Evolutionary conservation across 2,329 filamentous ascomycete genomes (phyloP), one percentile per base, ranked within the genome.

Genomic region (Xylariales sp.): DNA sequence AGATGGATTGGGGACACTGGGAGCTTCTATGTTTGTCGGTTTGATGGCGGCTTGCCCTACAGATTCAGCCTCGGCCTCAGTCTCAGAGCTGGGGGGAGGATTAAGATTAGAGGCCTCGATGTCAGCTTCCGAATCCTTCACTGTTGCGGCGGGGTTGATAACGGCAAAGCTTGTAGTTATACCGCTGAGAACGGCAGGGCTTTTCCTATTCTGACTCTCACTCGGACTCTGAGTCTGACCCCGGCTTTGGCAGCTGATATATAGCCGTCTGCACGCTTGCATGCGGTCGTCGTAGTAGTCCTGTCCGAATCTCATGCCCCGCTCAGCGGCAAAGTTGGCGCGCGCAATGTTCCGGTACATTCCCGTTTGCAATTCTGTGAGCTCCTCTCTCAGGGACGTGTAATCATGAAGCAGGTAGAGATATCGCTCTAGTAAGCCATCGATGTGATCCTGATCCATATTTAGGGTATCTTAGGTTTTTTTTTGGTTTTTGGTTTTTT

Each of bases 211-310:
- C 32, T 46, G 34, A 9, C 39, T 59, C 28, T 56, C 48, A 23
- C 55, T 61, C 32, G 32, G 10, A 12, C 23, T 45, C 49, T 64
- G 45, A 39, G 2, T 3, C 36, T 57, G 36, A 23, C 28, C 41
- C 18, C 32, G 50, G n/a, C n/a, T 49, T 9, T 43, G 3, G 28
- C 3, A 58, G 46, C 23, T 62, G 39, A 81, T 74, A 64, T 76
- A 75, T 36, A 90, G 72, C 62, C 79, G 78, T 60, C 86, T 80
- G 28, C 78, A 79, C 3, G 91, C 90, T 76, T 89, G 88, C 89
- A 93, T 93, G 54, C 92, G 86, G 71, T 89, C 86, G 78, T 94
- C 91, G 76, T 92, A 95, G 75, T 87, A 86, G 73, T 93, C 90
- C 70, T 83, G 85, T 3, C 91, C 91, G 76, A 91, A 94, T 49